These are phyloP conservation scores for Nelumbo lutea DNA, from an alignment of 164 flowering plant species.

Conservation along the genomic window DNA sequence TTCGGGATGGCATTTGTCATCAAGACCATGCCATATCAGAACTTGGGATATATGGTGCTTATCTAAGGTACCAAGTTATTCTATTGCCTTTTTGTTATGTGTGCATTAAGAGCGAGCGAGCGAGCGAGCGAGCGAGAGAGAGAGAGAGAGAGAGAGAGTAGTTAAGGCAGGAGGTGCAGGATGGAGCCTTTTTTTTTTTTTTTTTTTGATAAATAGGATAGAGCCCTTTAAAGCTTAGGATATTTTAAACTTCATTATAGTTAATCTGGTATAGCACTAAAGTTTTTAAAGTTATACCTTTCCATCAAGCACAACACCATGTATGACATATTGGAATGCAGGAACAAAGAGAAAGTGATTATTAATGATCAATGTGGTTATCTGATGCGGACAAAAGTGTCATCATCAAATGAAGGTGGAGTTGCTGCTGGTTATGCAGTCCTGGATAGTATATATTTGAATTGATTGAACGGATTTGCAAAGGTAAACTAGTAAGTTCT, in stretches of 20 bases:
- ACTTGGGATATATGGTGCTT: neutral
- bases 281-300: neutral
- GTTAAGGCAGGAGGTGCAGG: no score
- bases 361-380: neutral
- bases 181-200: no score
- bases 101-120: neutral
- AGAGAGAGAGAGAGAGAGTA: no score
- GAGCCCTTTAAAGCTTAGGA: neutral
- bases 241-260: neutral
- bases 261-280: neutral
- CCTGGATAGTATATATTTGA: neutral
- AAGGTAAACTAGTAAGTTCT: no score
- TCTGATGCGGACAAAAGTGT: neutral
- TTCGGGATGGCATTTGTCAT: neutral
- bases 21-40: constrained; percentile 2
- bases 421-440: constrained; percentile 1
- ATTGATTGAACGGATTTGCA: neutral
- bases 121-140: no score
- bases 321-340: neutral
- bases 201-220: neutral
- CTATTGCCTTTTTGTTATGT: neutral
- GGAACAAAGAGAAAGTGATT: neutral
- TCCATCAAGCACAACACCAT: no score
- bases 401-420: constrained; percentile 1
- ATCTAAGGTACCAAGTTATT: neutral